phyloP scores from a whole-genome alignment of 495 filamentous ascomycete genomes.

The Aspergillus incahuasiensis region DNA sequence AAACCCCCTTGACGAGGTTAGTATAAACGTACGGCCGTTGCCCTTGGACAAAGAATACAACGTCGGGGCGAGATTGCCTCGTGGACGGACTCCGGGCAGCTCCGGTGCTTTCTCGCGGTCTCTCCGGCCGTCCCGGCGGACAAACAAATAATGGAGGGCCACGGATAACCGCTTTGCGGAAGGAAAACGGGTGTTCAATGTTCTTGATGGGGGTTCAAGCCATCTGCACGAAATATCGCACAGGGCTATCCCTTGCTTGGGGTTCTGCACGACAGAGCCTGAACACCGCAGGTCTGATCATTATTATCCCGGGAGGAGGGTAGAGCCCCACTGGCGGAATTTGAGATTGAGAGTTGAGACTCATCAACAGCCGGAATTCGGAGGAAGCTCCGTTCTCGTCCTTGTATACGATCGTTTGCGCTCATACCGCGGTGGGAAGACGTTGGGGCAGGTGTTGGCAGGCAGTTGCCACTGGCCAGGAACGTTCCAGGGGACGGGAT shows the following conservation, averaged over 20 bases:
- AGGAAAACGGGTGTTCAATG: not conserved
- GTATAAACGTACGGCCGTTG: no score
- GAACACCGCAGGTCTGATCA: not conserved
- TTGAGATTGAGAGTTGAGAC: not conserved
- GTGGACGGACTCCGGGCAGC: not conserved
- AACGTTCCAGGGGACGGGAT: conserved; percentile 21
- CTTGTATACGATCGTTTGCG: not conserved
- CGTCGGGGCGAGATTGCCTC: not conserved
- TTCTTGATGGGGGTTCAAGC: not conserved
- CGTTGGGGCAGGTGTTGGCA: not conserved
- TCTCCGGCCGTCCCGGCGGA: not conserved
- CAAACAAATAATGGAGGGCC: not conserved
- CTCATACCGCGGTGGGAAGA: not conserved
- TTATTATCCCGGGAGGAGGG: not conserved
- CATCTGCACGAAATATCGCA: conserved; percentile 8
- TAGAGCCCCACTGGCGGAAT: not conserved
- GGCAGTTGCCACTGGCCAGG: not conserved
- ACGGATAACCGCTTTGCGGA: not conserved
- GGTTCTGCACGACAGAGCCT: not conserved
- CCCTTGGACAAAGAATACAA: not conserved
- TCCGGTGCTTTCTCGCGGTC: not conserved
- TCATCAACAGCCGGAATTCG: not conserved
- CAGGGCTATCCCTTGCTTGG: conserved; percentile 22
- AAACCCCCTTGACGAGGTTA: not conserved
- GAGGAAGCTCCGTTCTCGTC: not conserved